Percentiles rank a stretch among this genome's conserved stretches.
Evolutionary conservation across 352 stramenopile genomes (phyloP).

Genomic region (Pythium chondricola): DNA sequence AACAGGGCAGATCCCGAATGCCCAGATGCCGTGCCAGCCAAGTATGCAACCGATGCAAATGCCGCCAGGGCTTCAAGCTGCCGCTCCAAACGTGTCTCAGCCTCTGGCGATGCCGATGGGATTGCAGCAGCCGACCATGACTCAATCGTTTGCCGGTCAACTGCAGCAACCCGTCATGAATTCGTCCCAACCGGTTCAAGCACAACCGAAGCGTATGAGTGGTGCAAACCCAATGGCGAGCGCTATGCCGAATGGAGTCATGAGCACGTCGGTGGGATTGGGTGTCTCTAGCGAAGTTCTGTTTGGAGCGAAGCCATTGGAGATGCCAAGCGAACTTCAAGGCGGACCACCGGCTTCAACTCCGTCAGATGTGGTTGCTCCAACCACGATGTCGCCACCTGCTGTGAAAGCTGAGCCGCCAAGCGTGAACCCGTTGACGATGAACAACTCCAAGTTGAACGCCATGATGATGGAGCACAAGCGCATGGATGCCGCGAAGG

Average conservation of each 20-base stretch:
- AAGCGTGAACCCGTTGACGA: slow-evolving; percentile 51
- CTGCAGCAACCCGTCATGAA: not conserved
- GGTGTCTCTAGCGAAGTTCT: not conserved
- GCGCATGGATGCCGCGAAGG: slow-evolving; percentile 52
- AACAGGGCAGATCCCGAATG: no score
- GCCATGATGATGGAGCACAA: slow-evolving; percentile 82
- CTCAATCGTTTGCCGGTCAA: not conserved
- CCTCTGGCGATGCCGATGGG: not conserved
- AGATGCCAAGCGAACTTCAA: slow-evolving; percentile 20
- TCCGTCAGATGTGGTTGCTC: not conserved
- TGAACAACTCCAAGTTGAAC: slow-evolving; percentile 85
- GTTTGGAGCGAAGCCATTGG: slow-evolving; percentile 14
- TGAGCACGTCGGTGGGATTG: slow-evolving; percentile 1
- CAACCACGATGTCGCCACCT: not conserved
- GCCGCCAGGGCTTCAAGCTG: slow-evolving; percentile 13
- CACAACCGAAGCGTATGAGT: not conserved
- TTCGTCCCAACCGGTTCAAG: not conserved
- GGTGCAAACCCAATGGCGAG: slow-evolving; percentile 3
- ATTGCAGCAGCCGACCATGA: not conserved
- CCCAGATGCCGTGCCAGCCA: slow-evolving; percentile 5
- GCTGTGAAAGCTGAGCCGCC: slow-evolving; percentile 7
- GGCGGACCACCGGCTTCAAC: not conserved
- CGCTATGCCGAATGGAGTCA: slow-evolving; percentile 8
- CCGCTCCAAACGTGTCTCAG: slow-evolving; percentile 3
- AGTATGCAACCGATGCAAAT: slow-evolving; percentile 21